A percentile compares a stretch with the other conserved stretches of the same genome.
Conservation (phyloP, 1,284 basidiomycete genomes). For the Lentinus polychrous region DNA sequence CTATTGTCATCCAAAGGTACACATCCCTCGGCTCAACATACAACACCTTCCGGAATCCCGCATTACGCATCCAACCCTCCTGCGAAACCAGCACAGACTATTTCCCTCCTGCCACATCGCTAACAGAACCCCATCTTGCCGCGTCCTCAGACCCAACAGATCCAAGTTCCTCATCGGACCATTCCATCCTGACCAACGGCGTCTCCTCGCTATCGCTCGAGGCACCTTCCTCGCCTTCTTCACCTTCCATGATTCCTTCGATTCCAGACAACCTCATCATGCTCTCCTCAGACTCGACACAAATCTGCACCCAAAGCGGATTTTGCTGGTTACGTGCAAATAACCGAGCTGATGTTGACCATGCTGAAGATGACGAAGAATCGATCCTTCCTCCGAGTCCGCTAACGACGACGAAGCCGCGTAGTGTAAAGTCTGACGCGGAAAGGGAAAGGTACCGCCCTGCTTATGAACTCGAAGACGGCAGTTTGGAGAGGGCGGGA, state of each 20-base stretch:
- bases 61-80: constrained; percentile 42
- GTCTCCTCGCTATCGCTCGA: neutral
- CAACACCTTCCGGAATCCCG: constrained; percentile 92
- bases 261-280: constrained; percentile 11
- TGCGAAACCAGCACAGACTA: constrained; percentile 10
- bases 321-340: constrained; percentile 2
- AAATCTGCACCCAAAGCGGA: constrained; percentile 13
- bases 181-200: neutral
- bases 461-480: constrained; percentile 78
- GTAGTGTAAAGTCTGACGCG: constrained; percentile 5
- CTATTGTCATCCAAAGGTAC: constrained; percentile 50
- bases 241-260: neutral
- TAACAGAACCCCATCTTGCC: too few relatives aligned
- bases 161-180: neutral
- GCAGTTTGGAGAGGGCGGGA: constrained; percentile 67
- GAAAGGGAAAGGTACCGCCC: constrained; percentile 48
- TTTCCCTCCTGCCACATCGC: neutral
- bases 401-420: too few relatives aligned
- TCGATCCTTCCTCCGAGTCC: neutral
- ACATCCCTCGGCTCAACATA: constrained; percentile 93
- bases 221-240: too few relatives aligned
- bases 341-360: constrained; percentile 1
- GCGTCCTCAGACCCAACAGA: constrained; percentile 3
- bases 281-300: constrained; percentile 11
- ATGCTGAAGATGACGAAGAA: constrained; percentile 1